Evolutionary conservation across 2,329 filamentous ascomycete species (phyloP).

Genomic region (Leptodontidium sp.): DNA sequence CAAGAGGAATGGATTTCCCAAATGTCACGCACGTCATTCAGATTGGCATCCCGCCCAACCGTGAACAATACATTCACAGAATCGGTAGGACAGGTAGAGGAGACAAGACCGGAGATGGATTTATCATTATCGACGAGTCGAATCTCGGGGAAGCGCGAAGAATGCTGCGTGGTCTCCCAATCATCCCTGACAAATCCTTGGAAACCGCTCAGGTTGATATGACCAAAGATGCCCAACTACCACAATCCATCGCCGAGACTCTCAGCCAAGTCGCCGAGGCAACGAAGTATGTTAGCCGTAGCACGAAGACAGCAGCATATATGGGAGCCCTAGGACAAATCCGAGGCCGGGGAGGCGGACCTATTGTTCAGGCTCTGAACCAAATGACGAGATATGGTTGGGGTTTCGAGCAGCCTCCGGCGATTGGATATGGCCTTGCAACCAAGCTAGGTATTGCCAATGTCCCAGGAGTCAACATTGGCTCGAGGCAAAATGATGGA

Average conservation of each 20-base stretch:
- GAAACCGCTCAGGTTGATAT: slow-evolving; percentile 44
- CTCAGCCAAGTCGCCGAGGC: slow-evolving; percentile 42
- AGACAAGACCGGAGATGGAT: slow-evolving; percentile 73
- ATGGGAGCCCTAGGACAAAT: slow-evolving; percentile 36
- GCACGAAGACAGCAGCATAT: slow-evolving; percentile 42
- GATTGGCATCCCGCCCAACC: slow-evolving; percentile 67
- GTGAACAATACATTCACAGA: slow-evolving; percentile 79
- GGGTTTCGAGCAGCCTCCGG: slow-evolving; percentile 46
- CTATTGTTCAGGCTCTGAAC: slow-evolving; percentile 37
- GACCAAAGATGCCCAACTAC: slow-evolving; percentile 47
- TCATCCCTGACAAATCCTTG: slow-evolving; percentile 40
- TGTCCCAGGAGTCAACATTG: slow-evolving; percentile 38
- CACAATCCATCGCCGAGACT: slow-evolving; percentile 40
- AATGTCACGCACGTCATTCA: slow-evolving; percentile 82
- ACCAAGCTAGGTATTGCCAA: slow-evolving; percentile 39
- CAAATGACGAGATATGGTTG: slow-evolving; percentile 46
- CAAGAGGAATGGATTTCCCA: slow-evolving; percentile 85
- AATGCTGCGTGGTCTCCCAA: slow-evolving; percentile 43
- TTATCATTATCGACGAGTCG: slow-evolving; percentile 39
- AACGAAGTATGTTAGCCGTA: slow-evolving; percentile 42
- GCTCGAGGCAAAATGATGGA: slow-evolving; percentile 11
- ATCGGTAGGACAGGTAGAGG: slow-evolving; percentile 80
- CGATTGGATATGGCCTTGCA: slow-evolving; percentile 33
- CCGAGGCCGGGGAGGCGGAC: not conserved
- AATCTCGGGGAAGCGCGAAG: slow-evolving; percentile 36